Conservation (phyloP, 768 basidiomycete genomes). For the Saitozyma podzolica region DNA sequence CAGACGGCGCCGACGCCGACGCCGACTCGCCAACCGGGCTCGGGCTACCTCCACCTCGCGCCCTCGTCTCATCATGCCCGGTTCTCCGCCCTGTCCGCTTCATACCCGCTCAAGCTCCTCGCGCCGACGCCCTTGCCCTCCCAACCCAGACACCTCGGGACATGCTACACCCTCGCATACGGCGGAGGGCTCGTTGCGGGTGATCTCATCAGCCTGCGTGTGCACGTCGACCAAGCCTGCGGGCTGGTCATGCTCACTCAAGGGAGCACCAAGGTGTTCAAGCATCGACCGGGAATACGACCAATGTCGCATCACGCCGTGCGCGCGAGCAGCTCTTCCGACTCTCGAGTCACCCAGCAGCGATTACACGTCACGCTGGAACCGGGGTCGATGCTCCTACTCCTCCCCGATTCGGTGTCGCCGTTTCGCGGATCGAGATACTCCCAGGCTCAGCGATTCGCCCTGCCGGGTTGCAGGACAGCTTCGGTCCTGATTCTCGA, state of each 20-base stretch:
- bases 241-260: constrained; percentile 78
- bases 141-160: constrained; percentile 59
- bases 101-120: constrained; percentile 85
- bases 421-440: constrained; percentile 85
- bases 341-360: constrained; percentile 59
- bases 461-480: constrained; percentile 58
- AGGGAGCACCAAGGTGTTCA: constrained; percentile 91
- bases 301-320: constrained; percentile 54
- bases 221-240: constrained; percentile 62
- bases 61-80: constrained; percentile 10
- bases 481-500: constrained; percentile 76
- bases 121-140: constrained; percentile 61
- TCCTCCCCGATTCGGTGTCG: constrained; percentile 89
- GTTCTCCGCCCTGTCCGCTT: constrained; percentile 72
- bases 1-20: too few relatives aligned
- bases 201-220: constrained; percentile 67
- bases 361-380: constrained; percentile 63
- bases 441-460: constrained; percentile 77
- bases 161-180: constrained; percentile 80
- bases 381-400: constrained; percentile 63
- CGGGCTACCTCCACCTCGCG: constrained; percentile 27
- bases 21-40: constrained; percentile 3
- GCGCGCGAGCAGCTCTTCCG: background rate
- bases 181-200: constrained; percentile 90
- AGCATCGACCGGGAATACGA: constrained; percentile 61